phyloP scores from a whole-genome alignment of 2,329 filamentous ascomycete genomes.

The Lasiodiplodia gonubiensis region DNA sequence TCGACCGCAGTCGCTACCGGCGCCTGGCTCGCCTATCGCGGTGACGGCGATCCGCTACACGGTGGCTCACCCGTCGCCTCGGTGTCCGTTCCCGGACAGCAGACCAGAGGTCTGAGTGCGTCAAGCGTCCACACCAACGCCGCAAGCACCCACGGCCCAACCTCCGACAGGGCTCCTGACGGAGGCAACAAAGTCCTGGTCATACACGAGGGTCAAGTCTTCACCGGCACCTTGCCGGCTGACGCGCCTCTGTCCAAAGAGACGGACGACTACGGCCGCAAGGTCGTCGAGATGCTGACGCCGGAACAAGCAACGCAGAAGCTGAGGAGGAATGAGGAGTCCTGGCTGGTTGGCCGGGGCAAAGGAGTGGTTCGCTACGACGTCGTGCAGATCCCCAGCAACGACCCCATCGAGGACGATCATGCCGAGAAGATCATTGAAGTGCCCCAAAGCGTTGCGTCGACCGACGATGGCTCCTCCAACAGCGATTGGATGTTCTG shows the following conservation, averaged over 20 bases:
- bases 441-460: slow-evolving; percentile 68
- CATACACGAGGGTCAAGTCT: slow-evolving; percentile 88
- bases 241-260: slow-evolving; percentile 88
- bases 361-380: slow-evolving; percentile 94
- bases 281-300: slow-evolving; percentile 93
- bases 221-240: slow-evolving; percentile 83
- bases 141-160: slow-evolving; percentile 31
- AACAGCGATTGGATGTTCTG: slow-evolving; percentile 99
- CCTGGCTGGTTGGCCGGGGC: slow-evolving; percentile 86
- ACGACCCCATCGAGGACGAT: slow-evolving; percentile 97
- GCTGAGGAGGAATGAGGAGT: slow-evolving; percentile 87
- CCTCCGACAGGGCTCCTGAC: slow-evolving; percentile 57
- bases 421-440: slow-evolving; percentile 98
- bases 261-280: slow-evolving; percentile 81
- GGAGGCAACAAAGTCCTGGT: slow-evolving; percentile 71
- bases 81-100: slow-evolving; percentile 33
- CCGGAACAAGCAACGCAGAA: slow-evolving; percentile 92
- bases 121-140: slow-evolving; percentile 32
- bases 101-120: slow-evolving; percentile 43
- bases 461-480: slow-evolving; percentile 59
- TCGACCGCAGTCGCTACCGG: slow-evolving; percentile 74
- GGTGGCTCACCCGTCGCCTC: slow-evolving; percentile 32
- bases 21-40: slow-evolving; percentile 75
- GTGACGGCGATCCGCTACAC: slow-evolving; percentile 28
- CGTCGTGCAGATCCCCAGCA: slow-evolving; percentile 90